phyloP scores from a whole-genome alignment of 371 early-diverging fungal species.

The Phascolomyces articulosus region DNA sequence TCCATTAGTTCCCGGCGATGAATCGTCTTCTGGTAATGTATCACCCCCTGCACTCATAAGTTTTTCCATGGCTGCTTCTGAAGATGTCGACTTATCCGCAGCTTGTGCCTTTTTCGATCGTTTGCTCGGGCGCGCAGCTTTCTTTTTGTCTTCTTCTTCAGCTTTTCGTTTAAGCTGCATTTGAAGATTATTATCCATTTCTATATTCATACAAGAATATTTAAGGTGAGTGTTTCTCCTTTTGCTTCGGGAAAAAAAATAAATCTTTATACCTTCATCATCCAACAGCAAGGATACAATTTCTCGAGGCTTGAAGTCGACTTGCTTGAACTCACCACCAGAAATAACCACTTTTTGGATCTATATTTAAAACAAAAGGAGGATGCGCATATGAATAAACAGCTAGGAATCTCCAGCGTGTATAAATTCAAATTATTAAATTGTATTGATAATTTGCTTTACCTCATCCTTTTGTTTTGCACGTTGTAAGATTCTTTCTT shows the following conservation, averaged over 20 bases:
- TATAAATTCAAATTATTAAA: too few relatives aligned
- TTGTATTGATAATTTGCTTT: too few relatives aligned
- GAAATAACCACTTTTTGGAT: conserved; percentile 98
- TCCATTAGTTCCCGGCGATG: conserved; percentile 4
- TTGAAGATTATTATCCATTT: conserved; percentile 59
- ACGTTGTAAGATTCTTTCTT: conserved; percentile 88
- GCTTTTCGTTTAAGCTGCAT: conserved; percentile 66
- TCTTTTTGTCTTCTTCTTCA: conserved; percentile 55
- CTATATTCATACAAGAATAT: conserved; percentile 15
- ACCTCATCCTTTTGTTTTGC: conserved; percentile 93
- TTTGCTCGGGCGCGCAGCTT: conserved; percentile 35
- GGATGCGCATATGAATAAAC: too few relatives aligned
- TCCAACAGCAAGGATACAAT: conserved; percentile 86
- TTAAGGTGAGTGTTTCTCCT: neutral
- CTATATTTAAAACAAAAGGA: conserved; percentile 9
- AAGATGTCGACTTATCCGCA: conserved; percentile 3
- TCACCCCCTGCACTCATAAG: conserved; percentile 46
- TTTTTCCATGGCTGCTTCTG: conserved; percentile 34
- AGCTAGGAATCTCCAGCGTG: too few relatives aligned
- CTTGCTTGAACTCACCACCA: conserved; percentile 86
- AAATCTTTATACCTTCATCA: conserved; percentile 57
- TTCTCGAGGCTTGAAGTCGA: conserved; percentile 86
- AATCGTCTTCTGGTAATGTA: conserved; percentile 30
- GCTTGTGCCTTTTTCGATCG: conserved; percentile 39
- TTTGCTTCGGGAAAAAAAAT: too few relatives aligned